Evolutionary conservation across 371 early-diverging fungal genomes (phyloP), one percentile per base, ranked within the genome.

Genomic region (Capillidium heterosporum): DNA sequence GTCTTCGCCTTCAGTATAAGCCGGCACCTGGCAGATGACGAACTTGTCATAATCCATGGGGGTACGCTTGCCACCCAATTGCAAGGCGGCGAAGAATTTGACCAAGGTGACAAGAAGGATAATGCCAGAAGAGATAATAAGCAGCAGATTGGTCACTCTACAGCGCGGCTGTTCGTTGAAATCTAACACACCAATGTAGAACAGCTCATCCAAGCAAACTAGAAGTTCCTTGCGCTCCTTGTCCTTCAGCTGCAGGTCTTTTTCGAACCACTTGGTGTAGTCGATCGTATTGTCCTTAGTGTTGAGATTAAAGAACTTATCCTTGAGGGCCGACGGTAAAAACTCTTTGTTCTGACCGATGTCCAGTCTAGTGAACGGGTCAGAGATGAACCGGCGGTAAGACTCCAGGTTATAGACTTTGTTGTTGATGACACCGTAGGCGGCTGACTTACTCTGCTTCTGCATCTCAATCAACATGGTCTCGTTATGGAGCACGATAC

Each of bases 81-180:
- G 92, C 63, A 93, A 67, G 1, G 94, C 94, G 11, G 91, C 85
- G 62, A 94, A 71, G 59, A 90, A 91, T 72, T 95, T 95, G 72
- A 95, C 75, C 48, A 81, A 70, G 44, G 93, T 91, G 13, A 92
- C 84, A 57, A 77, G 62, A 27, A 84, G 79, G 63, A 96, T 73
- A 35, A 94, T 58, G 48, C 76, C 65, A 15, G 93, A 82, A 39
- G 78, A 75, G 1, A 79, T 74, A 40, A 95, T 66, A 47, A 94
- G 68, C 49, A 95, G 72, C 59, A 85, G 89, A 67, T 92, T 89
- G 49, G 89, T 79, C 65, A 95, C 82, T 63, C 77, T 74, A 70
- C 97, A 96, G 21, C 76, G 72, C 23, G 80, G 65, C 3, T 84
- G 71, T 41, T 84, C 76, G 32, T 92, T 82, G 32, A 75, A 69